Evolutionary conservation across 257 asterid genomes (phyloP).

Genomic region (Solanum etuberosum): DNA sequence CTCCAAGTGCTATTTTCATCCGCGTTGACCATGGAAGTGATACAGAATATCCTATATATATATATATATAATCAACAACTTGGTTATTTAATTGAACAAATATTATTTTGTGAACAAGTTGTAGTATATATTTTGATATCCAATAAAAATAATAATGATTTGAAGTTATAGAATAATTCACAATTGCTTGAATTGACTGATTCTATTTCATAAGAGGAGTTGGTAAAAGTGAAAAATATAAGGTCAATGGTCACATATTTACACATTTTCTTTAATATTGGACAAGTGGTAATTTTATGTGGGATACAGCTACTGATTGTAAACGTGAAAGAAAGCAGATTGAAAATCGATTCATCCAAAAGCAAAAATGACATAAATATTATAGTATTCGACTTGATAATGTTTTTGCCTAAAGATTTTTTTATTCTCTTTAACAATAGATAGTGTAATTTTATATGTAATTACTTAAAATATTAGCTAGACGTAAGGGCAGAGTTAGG

Average conservation of each 20-base stretch:
- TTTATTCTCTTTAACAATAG: neutral
- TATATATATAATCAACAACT: too few relatives aligned
- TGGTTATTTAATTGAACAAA: neutral
- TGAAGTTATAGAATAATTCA: neutral
- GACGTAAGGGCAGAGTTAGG: too few relatives aligned
- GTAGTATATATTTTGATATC: neutral
- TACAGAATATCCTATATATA: neutral
- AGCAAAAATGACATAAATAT: neutral
- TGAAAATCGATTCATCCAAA: neutral
- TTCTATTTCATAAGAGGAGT: neutral
- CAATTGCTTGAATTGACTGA: neutral
- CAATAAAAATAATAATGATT: neutral
- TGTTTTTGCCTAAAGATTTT: neutral
- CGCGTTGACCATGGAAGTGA: slow-evolving; percentile 14
- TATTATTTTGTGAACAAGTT: neutral
- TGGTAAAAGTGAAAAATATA: neutral
- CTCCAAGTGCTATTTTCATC: slow-evolving; percentile 14
- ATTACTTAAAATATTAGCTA: too few relatives aligned
- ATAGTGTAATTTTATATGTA: neutral
- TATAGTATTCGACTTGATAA: neutral
- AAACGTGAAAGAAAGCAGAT: neutral
- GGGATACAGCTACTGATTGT: neutral
- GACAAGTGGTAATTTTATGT: neutral
- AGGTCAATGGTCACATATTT: neutral
- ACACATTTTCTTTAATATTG: neutral